A percentile compares a stretch with the other conserved stretches of the same genome.
These are phyloP conservation scores for Volvox africanus DNA, from an alignment of 139 green algal genomes.

Conservation along the genomic window DNA sequence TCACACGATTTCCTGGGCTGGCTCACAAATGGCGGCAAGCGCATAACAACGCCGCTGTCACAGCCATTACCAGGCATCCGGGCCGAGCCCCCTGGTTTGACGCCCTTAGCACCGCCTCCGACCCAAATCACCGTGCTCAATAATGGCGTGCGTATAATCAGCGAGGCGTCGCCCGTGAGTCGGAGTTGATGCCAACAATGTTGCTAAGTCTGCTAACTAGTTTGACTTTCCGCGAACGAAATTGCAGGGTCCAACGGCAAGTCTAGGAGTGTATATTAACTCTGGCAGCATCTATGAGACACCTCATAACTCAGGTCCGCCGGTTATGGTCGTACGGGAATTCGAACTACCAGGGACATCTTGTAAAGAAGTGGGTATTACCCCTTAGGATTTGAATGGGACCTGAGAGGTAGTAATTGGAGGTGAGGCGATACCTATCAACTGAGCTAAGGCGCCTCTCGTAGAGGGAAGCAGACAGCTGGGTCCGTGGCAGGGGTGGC, in stretches of 20 bases:
- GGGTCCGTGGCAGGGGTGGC: too few species aligned
- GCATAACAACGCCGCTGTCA: conserved; percentile 75
- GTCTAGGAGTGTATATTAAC: conserved; percentile 93
- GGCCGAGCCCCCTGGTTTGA: conserved; percentile 34
- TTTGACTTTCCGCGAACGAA: background rate
- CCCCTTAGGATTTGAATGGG: too few species aligned
- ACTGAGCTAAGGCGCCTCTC: too few species aligned
- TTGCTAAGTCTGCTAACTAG: background rate
- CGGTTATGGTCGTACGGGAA: too few species aligned
- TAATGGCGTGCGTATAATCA: conserved; percentile 92
- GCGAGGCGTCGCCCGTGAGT: conserved; percentile 87
- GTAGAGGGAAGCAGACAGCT: too few species aligned
- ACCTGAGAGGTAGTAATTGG: too few species aligned
- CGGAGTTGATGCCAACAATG: background rate
- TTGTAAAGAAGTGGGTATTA: too few species aligned
- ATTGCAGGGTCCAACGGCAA: conserved; percentile 87
- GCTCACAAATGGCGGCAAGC: background rate
- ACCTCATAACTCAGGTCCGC: conserved; percentile 70
- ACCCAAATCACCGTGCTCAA: conserved; percentile 88
- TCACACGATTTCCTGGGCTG: conserved; percentile 19
- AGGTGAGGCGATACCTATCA: too few species aligned
- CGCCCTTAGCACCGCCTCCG: conserved; percentile 56
- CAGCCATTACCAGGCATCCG: conserved; percentile 80
- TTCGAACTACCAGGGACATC: too few species aligned
- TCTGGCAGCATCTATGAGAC: conserved; percentile 86